These are phyloP conservation scores for Lactuca saligna DNA, from an alignment of 129 eudicot genomes.

Conservation along the genomic window DNA sequence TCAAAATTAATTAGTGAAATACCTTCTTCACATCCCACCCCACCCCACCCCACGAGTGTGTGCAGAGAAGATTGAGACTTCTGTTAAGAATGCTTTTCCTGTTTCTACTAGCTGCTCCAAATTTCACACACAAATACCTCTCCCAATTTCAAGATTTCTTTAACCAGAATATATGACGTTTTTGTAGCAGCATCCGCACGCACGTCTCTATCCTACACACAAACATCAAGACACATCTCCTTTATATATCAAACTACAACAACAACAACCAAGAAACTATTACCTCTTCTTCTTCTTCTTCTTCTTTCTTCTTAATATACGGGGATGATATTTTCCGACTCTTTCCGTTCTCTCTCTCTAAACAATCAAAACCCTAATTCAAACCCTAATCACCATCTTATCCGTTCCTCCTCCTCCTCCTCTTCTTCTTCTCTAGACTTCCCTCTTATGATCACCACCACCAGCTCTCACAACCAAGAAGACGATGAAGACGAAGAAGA, in stretches of 20 bases:
- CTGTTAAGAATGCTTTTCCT: slow-evolving; percentile 37
- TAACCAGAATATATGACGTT: slow-evolving; percentile 37
- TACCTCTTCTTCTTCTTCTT: slow-evolving; percentile 1
- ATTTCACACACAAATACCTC: slow-evolving; percentile 31
- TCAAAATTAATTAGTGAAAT: slow-evolving; percentile 11
- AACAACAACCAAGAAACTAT: slow-evolving; percentile 11
- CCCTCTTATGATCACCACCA: slow-evolving; percentile 12
- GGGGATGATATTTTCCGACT: slow-evolving; percentile 40
- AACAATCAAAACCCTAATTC: slow-evolving; percentile 26
- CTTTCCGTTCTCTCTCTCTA: slow-evolving; percentile 54
- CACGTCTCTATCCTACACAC: slow-evolving; percentile 26
- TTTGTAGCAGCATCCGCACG: slow-evolving; percentile 39
- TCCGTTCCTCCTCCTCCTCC: slow-evolving; percentile 25
- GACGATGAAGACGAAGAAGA: slow-evolving; percentile 39
- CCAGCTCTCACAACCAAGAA: slow-evolving; percentile 20
- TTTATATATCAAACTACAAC: slow-evolving; percentile 33
- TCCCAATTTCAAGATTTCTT: slow-evolving; percentile 36
- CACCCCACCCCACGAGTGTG: slow-evolving; percentile 33
- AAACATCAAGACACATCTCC: slow-evolving; percentile 19
- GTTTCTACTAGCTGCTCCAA: slow-evolving; percentile 35
- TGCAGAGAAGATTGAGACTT: slow-evolving; percentile 35
- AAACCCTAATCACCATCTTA: slow-evolving; percentile 25
- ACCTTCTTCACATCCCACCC: not conserved
- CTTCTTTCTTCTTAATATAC: slow-evolving; percentile 4
- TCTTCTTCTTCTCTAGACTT: slow-evolving; percentile 27